Conservation (phyloP, 2,329 filamentous ascomycete genomes). For the Hirsutella minnesotensis region DNA sequence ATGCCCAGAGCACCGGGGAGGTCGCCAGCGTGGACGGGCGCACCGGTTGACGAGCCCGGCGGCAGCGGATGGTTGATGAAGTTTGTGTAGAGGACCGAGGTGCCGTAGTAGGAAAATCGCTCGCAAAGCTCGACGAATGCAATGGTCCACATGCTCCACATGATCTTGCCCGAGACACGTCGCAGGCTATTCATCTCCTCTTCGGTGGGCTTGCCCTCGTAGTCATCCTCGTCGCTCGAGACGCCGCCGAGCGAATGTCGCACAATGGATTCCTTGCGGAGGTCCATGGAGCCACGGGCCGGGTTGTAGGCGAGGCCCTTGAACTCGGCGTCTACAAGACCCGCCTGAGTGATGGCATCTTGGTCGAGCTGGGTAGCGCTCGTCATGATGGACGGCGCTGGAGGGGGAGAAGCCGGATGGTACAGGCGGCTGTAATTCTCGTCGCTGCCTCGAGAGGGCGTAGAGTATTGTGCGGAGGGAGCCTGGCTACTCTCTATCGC, state of each 20-base stretch:
- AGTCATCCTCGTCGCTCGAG: constrained; percentile 13
- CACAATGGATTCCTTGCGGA: constrained; percentile 8
- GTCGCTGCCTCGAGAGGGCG: too few species aligned
- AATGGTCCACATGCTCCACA: constrained; percentile 55
- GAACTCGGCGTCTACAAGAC: constrained; percentile 19
- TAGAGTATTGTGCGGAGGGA: too few species aligned
- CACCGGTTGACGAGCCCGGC: constrained; percentile 39
- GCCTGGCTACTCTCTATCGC: not conserved
- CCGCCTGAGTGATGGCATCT: constrained; percentile 22
- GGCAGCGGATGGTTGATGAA: constrained; percentile 48
- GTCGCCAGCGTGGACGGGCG: constrained; percentile 20
- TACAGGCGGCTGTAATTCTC: not conserved
- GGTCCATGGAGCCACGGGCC: constrained; percentile 17
- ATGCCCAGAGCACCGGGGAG: constrained; percentile 42
- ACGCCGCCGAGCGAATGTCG: constrained; percentile 7
- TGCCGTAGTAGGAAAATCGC: constrained; percentile 69
- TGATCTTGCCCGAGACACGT: constrained; percentile 52
- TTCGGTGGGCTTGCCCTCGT: constrained; percentile 39
- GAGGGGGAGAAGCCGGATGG: not conserved
- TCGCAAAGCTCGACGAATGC: constrained; percentile 66
- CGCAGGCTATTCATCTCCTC: constrained; percentile 51
- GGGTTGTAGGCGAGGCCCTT: constrained; percentile 14
- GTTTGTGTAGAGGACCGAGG: constrained; percentile 56
- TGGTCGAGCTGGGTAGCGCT: constrained; percentile 21
- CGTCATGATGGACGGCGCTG: constrained; percentile 16